Conservation (phyloP, 805 yeast genomes). For the Debaryomyces maramus region DNA sequence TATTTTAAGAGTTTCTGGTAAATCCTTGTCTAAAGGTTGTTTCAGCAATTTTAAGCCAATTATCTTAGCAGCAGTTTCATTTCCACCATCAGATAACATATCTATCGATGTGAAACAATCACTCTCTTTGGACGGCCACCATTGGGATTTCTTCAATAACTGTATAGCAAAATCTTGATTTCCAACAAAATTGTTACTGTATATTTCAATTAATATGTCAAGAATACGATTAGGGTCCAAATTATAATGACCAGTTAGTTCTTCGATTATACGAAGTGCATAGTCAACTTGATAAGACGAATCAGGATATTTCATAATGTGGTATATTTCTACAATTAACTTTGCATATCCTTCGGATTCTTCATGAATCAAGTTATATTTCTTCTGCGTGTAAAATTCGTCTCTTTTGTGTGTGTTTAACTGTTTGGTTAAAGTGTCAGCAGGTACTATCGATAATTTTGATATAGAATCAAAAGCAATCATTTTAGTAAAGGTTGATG, state of each 20-base stretch:
- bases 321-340: constrained; percentile 49
- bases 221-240: constrained; percentile 73
- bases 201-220: constrained; percentile 59
- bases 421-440: constrained; percentile 34
- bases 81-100: constrained; percentile 51
- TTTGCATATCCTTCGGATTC: constrained; percentile 78
- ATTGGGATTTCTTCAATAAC: constrained; percentile 54
- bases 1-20: constrained; percentile 45
- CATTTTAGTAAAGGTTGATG: constrained; percentile 30
- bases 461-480: constrained; percentile 30
- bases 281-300: constrained; percentile 42
- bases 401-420: constrained; percentile 40
- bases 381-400: constrained; percentile 49
- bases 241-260: constrained; percentile 69
- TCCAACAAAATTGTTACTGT: constrained; percentile 43
- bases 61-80: constrained; percentile 52
- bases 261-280: constrained; percentile 49
- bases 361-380: constrained; percentile 70
- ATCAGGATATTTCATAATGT: constrained; percentile 39
- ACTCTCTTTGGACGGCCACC: constrained; percentile 60
- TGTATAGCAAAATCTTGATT: constrained; percentile 48
- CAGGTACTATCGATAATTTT: constrained; percentile 30
- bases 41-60: constrained; percentile 47
- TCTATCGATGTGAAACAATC: constrained; percentile 31
- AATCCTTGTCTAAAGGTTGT: constrained; percentile 28